These are phyloP conservation scores for Pseudozyma sp. DNA, from an alignment of 1,284 basidiomycete genomes.

Conservation along the genomic window DNA sequence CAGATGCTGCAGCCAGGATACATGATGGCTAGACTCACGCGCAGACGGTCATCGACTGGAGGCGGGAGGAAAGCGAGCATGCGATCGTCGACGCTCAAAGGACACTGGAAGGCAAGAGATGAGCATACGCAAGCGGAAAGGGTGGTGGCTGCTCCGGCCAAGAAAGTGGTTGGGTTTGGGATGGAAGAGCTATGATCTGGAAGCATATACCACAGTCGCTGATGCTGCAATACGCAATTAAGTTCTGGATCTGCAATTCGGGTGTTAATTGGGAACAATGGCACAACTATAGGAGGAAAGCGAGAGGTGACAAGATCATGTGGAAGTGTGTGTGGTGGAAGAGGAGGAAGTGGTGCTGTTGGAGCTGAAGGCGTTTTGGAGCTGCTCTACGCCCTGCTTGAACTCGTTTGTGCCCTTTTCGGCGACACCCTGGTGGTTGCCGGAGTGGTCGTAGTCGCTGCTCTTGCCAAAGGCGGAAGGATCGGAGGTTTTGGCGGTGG, in stretches of 20 bases:
- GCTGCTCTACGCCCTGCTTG: constrained; percentile 24
- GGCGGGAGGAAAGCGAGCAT: constrained; percentile 17
- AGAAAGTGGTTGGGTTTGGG: constrained; percentile 38
- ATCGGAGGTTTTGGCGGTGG: constrained; percentile 3
- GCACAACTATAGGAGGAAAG: too few relatives aligned
- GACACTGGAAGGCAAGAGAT: constrained; percentile 22
- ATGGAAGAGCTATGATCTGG: constrained; percentile 22
- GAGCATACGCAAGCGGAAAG: constrained; percentile 24
- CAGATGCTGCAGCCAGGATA: constrained; percentile 18
- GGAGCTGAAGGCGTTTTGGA: constrained; percentile 6
- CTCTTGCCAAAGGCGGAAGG: constrained; percentile 18
- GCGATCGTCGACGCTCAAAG: constrained; percentile 42
- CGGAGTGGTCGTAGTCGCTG: constrained; percentile 21
- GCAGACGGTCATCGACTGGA: not conserved
- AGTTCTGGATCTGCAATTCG: too few relatives aligned
- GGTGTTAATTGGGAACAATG: too few relatives aligned
- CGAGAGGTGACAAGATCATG: not conserved
- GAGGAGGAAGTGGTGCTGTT: constrained; percentile 1
- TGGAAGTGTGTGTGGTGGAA: constrained; percentile 7
- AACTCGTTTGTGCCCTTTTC: constrained; percentile 31
- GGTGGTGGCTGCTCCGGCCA: constrained; percentile 23
- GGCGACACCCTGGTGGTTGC: constrained; percentile 25
- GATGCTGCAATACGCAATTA: too few relatives aligned
- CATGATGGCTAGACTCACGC: not conserved
- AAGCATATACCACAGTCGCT: too few relatives aligned